phyloP scores from a whole-genome alignment of 2,329 filamentous ascomycete species.

The Cercospora zeae-maydis region DNA sequence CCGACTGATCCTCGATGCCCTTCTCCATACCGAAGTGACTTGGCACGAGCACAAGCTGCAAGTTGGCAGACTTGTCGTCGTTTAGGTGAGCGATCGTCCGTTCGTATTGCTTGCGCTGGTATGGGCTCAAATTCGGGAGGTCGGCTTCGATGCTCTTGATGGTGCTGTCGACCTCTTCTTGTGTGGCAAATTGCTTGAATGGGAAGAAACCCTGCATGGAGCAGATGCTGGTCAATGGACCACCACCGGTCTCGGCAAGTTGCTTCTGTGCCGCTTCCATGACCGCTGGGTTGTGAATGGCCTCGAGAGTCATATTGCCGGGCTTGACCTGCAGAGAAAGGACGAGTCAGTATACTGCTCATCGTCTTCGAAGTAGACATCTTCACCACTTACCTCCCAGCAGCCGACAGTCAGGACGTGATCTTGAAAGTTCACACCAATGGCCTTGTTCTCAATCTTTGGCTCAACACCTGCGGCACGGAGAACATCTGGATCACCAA shows the following conservation, averaged over 20 bases:
- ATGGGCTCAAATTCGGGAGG: conserved; percentile 29
- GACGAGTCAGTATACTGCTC: neutral
- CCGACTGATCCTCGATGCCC: conserved; percentile 32
- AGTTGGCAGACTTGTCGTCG: conserved; percentile 37
- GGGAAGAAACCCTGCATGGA: conserved; percentile 40
- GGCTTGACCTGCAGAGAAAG: conserved; percentile 21
- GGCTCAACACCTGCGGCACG: conserved; percentile 38
- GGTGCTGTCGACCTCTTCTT: conserved; percentile 34
- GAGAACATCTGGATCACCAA: conserved; percentile 50
- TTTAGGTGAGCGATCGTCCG: conserved; percentile 36
- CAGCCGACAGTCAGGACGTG: conserved; percentile 35
- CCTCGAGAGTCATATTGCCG: conserved; percentile 31
- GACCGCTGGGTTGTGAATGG: conserved; percentile 33
- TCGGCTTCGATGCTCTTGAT: conserved; percentile 33
- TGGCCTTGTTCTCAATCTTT: conserved; percentile 44
- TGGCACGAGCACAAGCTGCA: conserved; percentile 38
- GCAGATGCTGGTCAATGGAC: conserved; percentile 34
- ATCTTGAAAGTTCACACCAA: conserved; percentile 52
- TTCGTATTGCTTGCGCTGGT: conserved; percentile 38
- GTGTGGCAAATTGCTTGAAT: conserved; percentile 35
- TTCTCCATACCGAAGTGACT: conserved; percentile 31
- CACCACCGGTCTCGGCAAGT: conserved; percentile 33
- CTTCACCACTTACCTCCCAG: conserved; percentile 20
- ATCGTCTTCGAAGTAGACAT: too few relatives aligned
- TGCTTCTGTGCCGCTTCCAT: conserved; percentile 36